Percentiles rank a stretch among this genome's conserved stretches.
Evolutionary conservation across 345 rosid species (phyloP).

Genomic region (Raphanus raphanistrum): DNA sequence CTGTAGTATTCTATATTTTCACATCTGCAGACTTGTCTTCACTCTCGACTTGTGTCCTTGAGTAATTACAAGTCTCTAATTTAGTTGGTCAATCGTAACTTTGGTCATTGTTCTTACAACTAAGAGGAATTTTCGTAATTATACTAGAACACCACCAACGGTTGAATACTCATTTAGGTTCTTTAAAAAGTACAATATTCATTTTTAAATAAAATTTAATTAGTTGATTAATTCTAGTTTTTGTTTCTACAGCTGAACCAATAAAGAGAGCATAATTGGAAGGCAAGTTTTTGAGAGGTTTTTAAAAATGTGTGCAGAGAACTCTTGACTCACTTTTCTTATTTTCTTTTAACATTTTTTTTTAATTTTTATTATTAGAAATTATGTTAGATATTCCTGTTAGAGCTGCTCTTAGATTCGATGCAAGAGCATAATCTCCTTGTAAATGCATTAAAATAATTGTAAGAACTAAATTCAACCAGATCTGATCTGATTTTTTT

Average conservation of each 20-base stretch:
- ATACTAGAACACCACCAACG: neutral
- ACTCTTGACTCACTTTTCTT: too few species aligned
- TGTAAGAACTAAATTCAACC: neutral
- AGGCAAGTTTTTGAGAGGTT: too few species aligned
- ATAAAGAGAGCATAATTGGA: too few species aligned
- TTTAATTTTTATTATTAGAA: too few species aligned
- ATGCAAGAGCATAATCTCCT: conserved; percentile 9
- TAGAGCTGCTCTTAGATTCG: neutral
- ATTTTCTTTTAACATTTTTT: too few species aligned
- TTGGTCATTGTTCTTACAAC: neutral
- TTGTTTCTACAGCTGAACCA: too few species aligned
- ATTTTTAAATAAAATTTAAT: too few species aligned
- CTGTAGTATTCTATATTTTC: neutral
- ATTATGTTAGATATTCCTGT: too few species aligned
- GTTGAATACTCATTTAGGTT: too few species aligned
- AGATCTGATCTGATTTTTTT: conserved; percentile 18
- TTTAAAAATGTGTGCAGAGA: too few species aligned
- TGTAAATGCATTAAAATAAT: neutral
- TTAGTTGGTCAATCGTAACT: conserved; percentile 24
- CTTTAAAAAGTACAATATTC: too few species aligned
- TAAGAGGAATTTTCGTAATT: neutral
- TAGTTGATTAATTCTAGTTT: too few species aligned
- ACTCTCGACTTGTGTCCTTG: conserved; percentile 19
- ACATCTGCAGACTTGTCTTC: conserved; percentile 8
- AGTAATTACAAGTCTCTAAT: conserved; percentile 1